Base-by-base conservation (phyloP, 2,329 filamentous ascomycete species). In the Penicillium janthinellum region DNA sequence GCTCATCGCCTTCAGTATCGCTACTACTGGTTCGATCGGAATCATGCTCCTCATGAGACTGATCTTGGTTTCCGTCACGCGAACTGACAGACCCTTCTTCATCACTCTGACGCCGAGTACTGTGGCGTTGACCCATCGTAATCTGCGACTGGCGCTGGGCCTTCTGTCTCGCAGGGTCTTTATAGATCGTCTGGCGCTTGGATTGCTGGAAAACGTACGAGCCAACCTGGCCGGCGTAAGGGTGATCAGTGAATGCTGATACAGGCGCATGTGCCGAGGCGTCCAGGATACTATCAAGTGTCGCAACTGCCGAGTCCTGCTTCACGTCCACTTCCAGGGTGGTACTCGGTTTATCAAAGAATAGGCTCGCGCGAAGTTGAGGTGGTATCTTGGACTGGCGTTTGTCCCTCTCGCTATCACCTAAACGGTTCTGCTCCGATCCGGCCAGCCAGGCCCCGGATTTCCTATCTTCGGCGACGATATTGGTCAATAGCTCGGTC, bases 211-310 rank as follows among this genome's bases (percentile, higher is more conserved):
- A 96, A 0, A 93, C 85, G 67, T 94, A 90, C 4, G 84, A 75
- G 25, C 92, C 90, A 11, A 92, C 81, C 63, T 87, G 86, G 4
- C 92, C 92, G 31, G 88, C 90, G 70, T 90, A 92, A 0, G 89
- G 86, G 73, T 97, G 92, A 70, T 97, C 92, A 0, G 90, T 96
- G 69, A 98, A 98, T 28, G 93, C 94, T 65, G 84, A 91, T 34
- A 96, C 92, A 1, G 95, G 95, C 0, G 95, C 94, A 60, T 84
- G 86, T 2, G 91, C 90, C 2, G 94, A 95, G 7, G 94, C 95
- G 71, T 96, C 90, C 15, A 99, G 83, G 55, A 99, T 96, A 72
- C 88, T 93, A 66, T 99, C 93, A 7, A 99, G 84, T 0, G 94
- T 96, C 44, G 86, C 89, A 72, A 92, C 91, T 11, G 94, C 93